A percentile compares a stretch with the other conserved stretches of the same genome.
Conservation (phyloP, 495 filamentous ascomycete genomes). For the Daldinia concentrica region DNA sequence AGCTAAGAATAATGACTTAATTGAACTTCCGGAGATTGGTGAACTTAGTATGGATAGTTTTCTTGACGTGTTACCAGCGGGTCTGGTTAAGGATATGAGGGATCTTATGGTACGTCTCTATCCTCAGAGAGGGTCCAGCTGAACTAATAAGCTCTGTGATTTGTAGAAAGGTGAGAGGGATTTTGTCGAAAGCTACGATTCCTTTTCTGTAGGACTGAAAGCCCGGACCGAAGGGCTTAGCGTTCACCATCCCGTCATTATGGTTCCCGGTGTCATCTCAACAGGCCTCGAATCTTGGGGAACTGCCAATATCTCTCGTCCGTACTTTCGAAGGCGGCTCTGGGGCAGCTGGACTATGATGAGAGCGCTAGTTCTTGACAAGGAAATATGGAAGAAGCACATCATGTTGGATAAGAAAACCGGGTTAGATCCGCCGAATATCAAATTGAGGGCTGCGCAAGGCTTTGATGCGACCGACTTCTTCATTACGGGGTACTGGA, state of each 20-base stretch:
- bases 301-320: constrained; percentile 78
- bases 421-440: constrained; percentile 88
- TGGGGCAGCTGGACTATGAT: constrained; percentile 99
- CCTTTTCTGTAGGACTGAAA: constrained; percentile 87
- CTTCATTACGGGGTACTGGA: constrained; percentile 91
- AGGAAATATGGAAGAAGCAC: constrained; percentile 92
- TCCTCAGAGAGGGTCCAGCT: neutral
- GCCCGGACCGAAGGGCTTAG: constrained; percentile 80
- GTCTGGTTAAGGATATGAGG: constrained; percentile 81
- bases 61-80: constrained; percentile 83
- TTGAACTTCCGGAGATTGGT: constrained; percentile 79
- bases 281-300: constrained; percentile 98
- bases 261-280: constrained; percentile 97
- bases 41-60: constrained; percentile 85
- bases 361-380: constrained; percentile 90
- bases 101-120: constrained; percentile 73
- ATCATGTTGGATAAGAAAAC: constrained; percentile 95
- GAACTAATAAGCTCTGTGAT: constrained; percentile 22
- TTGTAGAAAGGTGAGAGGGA: constrained; percentile 82
- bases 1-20: constrained; percentile 82
- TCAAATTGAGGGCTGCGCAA: constrained; percentile 93
- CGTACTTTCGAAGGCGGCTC: constrained; percentile 90
- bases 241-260: constrained; percentile 90
- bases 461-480: constrained; percentile 99
- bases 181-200: constrained; percentile 83